phyloP scores from a whole-genome alignment of 2,329 filamentous ascomycete genomes.

The Neopestalotiopsis rosae region DNA sequence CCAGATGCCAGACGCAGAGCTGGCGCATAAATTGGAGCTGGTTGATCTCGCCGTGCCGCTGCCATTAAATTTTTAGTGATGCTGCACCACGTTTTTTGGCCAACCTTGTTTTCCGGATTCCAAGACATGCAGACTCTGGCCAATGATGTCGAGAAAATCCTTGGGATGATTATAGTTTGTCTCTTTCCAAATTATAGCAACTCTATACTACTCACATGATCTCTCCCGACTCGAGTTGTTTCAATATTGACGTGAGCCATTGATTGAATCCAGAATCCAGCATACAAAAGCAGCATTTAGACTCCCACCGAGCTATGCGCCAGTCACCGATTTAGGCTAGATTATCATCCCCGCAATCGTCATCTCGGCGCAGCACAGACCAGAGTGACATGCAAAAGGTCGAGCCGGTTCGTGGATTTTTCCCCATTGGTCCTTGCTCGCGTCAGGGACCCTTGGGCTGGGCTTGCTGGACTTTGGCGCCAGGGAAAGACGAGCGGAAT shows the following conservation, averaged over 20 bases:
- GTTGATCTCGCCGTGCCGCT: not conserved
- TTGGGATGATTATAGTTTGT: not conserved
- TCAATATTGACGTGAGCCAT: not conserved
- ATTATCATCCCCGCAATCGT: constrained; percentile 9
- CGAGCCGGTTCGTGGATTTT: constrained; percentile 2
- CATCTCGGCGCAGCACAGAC: not conserved
- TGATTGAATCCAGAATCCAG: no score
- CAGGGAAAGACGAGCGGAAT: not conserved
- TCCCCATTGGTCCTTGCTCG: not conserved
- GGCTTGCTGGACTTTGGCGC: not conserved
- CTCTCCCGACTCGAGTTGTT: not conserved
- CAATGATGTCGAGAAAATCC: not conserved
- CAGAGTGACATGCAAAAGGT: not conserved
- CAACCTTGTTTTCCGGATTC: not conserved
- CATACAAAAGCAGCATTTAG: not conserved
- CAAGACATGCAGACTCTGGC: not conserved
- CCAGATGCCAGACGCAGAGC: not conserved
- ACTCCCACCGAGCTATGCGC: constrained; percentile 4
- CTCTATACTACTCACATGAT: constrained; percentile 4
- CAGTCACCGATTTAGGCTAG: constrained; percentile 9
- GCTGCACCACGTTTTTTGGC: not conserved
- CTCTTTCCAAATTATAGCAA: not conserved
- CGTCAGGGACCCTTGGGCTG: constrained; percentile 2
- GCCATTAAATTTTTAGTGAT: not conserved
- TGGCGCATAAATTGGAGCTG: not conserved